Evolutionary conservation across 2,329 filamentous ascomycete genomes (phyloP).

Genomic region (Waltergamsia citrina): DNA sequence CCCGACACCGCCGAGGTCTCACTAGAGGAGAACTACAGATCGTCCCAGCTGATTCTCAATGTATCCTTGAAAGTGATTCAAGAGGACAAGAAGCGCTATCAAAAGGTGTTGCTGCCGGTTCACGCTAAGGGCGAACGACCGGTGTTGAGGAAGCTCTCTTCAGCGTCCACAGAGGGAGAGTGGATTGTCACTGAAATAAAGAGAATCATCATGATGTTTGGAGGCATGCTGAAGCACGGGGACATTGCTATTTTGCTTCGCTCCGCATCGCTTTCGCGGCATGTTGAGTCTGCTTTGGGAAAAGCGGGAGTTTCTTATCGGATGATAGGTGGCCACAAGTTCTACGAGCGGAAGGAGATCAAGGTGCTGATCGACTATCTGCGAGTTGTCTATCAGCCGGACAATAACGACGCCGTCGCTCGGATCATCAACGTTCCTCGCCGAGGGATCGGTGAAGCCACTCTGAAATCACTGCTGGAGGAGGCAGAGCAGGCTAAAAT

Average conservation of each 20-base stretch:
- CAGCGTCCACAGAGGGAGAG: conserved; percentile 62
- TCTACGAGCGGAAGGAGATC: conserved; percentile 87
- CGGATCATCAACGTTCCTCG: conserved; percentile 79
- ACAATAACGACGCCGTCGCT: conserved; percentile 78
- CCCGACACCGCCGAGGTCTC: conserved; percentile 72
- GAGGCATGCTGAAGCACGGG: conserved; percentile 59
- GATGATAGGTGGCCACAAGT: conserved; percentile 84
- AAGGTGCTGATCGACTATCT: conserved; percentile 84
- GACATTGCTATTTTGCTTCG: conserved; percentile 86
- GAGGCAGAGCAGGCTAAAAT: conserved; percentile 64
- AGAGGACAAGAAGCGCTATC: conserved; percentile 72
- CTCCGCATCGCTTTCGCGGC: conserved; percentile 70
- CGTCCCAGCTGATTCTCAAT: conserved; percentile 73
- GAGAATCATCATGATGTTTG: conserved; percentile 60
- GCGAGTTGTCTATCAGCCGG: conserved; percentile 71
- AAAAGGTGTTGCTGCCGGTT: conserved; percentile 71
- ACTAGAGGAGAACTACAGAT: conserved; percentile 90
- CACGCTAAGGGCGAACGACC: conserved; percentile 73
- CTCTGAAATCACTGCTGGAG: conserved; percentile 62
- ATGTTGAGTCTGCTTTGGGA: conserved; percentile 76
- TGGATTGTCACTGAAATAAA: conserved; percentile 86
- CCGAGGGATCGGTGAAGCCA: conserved; percentile 71
- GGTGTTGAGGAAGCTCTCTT: conserved; percentile 67
- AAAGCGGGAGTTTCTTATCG: conserved; percentile 77
- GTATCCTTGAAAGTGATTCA: conserved; percentile 81